Evolutionary conservation across 495 filamentous ascomycete species (phyloP).

Genomic region (Penicillium soppii): DNA sequence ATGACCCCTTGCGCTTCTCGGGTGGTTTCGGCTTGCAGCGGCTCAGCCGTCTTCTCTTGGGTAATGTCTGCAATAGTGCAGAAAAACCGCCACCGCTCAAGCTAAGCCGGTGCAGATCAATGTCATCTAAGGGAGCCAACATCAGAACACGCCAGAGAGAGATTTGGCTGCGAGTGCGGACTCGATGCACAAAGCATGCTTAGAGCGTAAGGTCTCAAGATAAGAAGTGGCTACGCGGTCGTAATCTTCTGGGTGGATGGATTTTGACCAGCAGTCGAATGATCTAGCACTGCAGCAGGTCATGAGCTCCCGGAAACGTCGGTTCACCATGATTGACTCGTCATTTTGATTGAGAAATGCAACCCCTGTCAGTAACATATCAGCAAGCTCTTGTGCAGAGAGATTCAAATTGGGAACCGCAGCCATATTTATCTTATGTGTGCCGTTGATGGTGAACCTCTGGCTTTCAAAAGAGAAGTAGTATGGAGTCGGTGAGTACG

Average conservation of each 20-base stretch:
- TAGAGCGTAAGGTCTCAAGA: background rate
- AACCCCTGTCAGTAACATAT: conserved; percentile 17
- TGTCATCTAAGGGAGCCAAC: conserved; percentile 12
- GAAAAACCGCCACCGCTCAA: conserved; percentile 15
- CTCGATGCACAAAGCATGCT: too few relatives aligned
- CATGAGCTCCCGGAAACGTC: conserved; percentile 14
- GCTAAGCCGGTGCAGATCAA: conserved; percentile 5
- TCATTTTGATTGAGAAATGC: too few relatives aligned
- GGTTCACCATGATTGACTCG: conserved; percentile 17
- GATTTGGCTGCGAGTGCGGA: conserved; percentile 3
- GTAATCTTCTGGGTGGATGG: conserved; percentile 17
- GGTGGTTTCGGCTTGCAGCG: conserved; percentile 57
- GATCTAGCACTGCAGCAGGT: background rate
- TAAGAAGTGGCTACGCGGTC: conserved; percentile 15
- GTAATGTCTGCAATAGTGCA: conserved; percentile 42
- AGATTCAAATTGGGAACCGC: too few relatives aligned
- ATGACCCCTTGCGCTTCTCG: conserved; percentile 68
- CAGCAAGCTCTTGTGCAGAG: conserved; percentile 25
- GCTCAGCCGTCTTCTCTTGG: conserved; percentile 44
- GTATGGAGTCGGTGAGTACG: too few relatives aligned
- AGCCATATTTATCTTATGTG: too few relatives aligned
- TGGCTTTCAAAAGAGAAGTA: too few relatives aligned
- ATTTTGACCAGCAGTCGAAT: conserved; percentile 9
- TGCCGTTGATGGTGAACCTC: too few relatives aligned
- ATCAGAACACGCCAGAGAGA: conserved; percentile 19